Conservation (phyloP, 441 rosid species). For the Pelargonium cotyledonis region DNA sequence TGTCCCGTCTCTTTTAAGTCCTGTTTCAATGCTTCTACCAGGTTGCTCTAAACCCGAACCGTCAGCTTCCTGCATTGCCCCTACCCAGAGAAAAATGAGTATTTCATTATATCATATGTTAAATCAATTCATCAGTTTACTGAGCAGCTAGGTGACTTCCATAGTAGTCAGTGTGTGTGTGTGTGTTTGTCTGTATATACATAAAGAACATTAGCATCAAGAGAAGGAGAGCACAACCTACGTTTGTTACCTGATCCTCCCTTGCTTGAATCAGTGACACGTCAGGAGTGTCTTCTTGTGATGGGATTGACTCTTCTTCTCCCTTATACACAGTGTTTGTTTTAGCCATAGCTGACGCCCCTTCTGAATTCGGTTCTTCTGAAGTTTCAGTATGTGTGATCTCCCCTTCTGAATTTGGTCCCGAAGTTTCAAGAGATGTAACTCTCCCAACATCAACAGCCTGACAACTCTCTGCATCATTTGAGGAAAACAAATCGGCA, state of each 20-base stretch:
- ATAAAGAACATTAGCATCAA: conserved; percentile 21
- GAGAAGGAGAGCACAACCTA: conserved; percentile 76
- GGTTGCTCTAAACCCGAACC: conserved; percentile 44
- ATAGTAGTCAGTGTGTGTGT: conserved; percentile 14
- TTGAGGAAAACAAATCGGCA: conserved; percentile 26
- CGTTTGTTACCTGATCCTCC: conserved; percentile 82
- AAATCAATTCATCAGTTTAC: conserved; percentile 25
- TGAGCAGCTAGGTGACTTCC: conserved; percentile 21
- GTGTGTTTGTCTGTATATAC: not conserved
- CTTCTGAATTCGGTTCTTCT: conserved; percentile 15
- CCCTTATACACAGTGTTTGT: conserved; percentile 27
- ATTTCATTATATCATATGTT: conserved; percentile 46
- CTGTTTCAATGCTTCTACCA: conserved; percentile 28
- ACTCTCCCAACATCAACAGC: conserved; percentile 26
- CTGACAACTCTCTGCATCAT: conserved; percentile 27
- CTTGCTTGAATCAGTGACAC: conserved; percentile 38
- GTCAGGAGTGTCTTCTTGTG: conserved; percentile 40
- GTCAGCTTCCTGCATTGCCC: conserved; percentile 90
- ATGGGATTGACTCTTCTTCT: conserved; percentile 30
- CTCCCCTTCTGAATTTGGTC: conserved; percentile 35
- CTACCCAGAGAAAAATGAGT: conserved; percentile 91
- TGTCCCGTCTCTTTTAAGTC: conserved; percentile 25
- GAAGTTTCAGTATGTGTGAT: conserved; percentile 22
- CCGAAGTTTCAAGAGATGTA: conserved; percentile 22
- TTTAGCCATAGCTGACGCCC: conserved; percentile 25